Percentiles rank a stretch among this genome's conserved stretches.
Evolutionary conservation across 140 eudicot genomes (phyloP).

Genomic region (Erigeron philadelphicus): DNA sequence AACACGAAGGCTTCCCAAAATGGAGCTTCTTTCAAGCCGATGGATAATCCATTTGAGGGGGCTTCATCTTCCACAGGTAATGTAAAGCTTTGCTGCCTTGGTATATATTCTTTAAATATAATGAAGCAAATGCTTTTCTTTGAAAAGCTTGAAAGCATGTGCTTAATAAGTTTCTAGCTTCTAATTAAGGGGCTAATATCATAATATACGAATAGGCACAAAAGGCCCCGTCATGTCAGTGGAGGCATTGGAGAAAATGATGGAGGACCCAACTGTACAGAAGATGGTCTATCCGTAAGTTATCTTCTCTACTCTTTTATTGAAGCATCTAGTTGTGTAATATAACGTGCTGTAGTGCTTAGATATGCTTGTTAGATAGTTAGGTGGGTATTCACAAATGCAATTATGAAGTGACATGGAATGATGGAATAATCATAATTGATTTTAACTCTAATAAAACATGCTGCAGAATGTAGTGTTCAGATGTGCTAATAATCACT

Average conservation of each 20-base stretch:
- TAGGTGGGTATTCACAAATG: too few relatives aligned
- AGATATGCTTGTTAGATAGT: too few relatives aligned
- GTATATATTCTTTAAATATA: background rate
- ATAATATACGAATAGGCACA: slow-evolving; percentile 28
- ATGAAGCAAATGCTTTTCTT: background rate
- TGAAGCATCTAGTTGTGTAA: background rate
- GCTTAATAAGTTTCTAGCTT: background rate
- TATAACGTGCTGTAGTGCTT: too few relatives aligned
- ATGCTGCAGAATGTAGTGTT: background rate
- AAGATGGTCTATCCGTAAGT: slow-evolving; percentile 89
- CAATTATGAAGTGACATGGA: too few relatives aligned
- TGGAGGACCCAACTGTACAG: slow-evolving; percentile 94
- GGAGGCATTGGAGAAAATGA: slow-evolving; percentile 95
- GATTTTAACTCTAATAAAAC: background rate
- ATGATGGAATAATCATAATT: too few relatives aligned
- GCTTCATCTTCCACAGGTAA: slow-evolving; percentile 47
- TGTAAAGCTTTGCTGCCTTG: slow-evolving; percentile 2
- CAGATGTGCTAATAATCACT: background rate
- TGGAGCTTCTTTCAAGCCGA: slow-evolving; percentile 61
- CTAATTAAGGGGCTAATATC: slow-evolving; percentile 20
- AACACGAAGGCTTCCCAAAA: slow-evolving; percentile 58
- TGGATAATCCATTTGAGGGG: slow-evolving; percentile 42
- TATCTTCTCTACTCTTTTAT: slow-evolving; percentile 7
- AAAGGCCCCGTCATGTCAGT: slow-evolving; percentile 54
- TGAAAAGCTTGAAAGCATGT: background rate